phyloP scores from a whole-genome alignment of 2,329 filamentous ascomycete species.

The Emmonsiellopsis sp. region DNA sequence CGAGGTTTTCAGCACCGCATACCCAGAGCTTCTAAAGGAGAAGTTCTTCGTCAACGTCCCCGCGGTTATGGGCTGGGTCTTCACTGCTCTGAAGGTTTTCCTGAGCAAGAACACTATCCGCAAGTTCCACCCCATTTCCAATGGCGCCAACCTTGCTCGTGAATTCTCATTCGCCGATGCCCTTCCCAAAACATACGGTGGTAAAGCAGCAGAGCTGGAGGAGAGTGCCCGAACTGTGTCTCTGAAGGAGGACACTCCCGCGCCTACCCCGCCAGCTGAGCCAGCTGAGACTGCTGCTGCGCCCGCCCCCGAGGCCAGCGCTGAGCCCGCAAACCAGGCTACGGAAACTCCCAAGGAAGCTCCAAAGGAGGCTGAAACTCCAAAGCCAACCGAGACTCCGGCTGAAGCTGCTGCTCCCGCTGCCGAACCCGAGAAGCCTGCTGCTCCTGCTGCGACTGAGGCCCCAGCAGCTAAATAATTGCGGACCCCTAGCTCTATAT shows the following conservation, averaged over 20 bases:
- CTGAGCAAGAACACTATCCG: constrained; percentile 63
- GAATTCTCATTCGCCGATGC: constrained; percentile 53
- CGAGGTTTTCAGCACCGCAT: constrained; percentile 67
- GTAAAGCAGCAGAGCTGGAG: constrained; percentile 49
- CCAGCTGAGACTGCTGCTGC: constrained; percentile 4
- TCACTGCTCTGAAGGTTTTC: constrained; percentile 64
- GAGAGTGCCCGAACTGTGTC: constrained; percentile 25
- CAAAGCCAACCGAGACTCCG: constrained; percentile 2
- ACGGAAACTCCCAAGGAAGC: constrained; percentile 8
- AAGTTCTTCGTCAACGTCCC: constrained; percentile 98
- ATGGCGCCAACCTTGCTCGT: constrained; percentile 58
- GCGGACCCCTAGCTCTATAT: neutral
- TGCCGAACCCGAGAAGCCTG: constrained; percentile 1
- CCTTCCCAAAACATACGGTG: constrained; percentile 71
- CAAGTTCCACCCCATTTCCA: constrained; percentile 70
- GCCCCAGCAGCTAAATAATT: neutral
- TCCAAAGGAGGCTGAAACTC: constrained; percentile 4
- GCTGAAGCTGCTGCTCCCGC: neutral
- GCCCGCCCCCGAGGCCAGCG: constrained; percentile 7
- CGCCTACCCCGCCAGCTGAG: constrained; percentile 9
- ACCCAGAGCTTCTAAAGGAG: constrained; percentile 78
- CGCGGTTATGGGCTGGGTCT: constrained; percentile 81
- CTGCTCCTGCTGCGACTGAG: neutral
- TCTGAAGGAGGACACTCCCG: constrained; percentile 18
- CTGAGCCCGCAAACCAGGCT: constrained; percentile 13